Conservation (phyloP, 1,139 yeast genomes). For the Ogataea hybrid region DNA sequence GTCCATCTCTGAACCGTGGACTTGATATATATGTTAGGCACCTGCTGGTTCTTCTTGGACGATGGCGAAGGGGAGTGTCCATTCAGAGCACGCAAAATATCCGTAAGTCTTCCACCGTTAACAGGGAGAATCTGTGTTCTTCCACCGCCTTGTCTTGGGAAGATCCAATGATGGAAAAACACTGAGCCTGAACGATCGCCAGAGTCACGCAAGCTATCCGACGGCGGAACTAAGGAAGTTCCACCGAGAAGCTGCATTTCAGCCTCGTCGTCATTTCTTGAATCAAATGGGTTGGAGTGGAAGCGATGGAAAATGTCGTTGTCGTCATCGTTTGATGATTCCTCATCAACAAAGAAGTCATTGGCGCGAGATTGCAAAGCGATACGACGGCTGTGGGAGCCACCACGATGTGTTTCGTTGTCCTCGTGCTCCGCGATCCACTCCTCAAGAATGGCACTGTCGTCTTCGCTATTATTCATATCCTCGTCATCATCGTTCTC, state of each 20-base stretch:
- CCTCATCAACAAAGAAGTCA: constrained; percentile 15
- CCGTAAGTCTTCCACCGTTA: constrained; percentile 25
- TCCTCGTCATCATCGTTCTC: constrained; percentile 40
- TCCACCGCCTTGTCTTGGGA: constrained; percentile 15
- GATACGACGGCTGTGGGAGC: constrained; percentile 6
- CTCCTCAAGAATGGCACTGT: constrained; percentile 39
- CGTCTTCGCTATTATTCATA: constrained; percentile 40
- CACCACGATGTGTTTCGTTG: constrained; percentile 26
- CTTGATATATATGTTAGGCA: constrained; percentile 37
- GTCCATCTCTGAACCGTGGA: constrained; percentile 72
- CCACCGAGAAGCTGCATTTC: constrained; percentile 11
- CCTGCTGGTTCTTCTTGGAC: constrained; percentile 17
- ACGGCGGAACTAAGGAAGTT: constrained; percentile 9
- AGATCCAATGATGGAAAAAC: constrained; percentile 11
- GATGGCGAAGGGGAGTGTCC: constrained; percentile 13
- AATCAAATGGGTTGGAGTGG: constrained; percentile 10
- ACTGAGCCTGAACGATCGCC: constrained; percentile 12
- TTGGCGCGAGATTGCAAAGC: constrained; percentile 6
- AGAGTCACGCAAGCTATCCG: constrained; percentile 10
- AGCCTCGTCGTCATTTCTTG: constrained; percentile 14
- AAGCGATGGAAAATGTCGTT: constrained; percentile 21
- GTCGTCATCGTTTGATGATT: constrained; percentile 17
- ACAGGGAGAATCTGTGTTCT: constrained; percentile 16
- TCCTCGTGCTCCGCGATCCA: constrained; percentile 30
- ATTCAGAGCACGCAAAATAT: constrained; percentile 24